Percentiles rank a stretch among this genome's conserved stretches.
These are phyloP conservation scores for Aspergillus taichungensis DNA, from an alignment of 495 filamentous ascomycete species.

Conservation along the genomic window DNA sequence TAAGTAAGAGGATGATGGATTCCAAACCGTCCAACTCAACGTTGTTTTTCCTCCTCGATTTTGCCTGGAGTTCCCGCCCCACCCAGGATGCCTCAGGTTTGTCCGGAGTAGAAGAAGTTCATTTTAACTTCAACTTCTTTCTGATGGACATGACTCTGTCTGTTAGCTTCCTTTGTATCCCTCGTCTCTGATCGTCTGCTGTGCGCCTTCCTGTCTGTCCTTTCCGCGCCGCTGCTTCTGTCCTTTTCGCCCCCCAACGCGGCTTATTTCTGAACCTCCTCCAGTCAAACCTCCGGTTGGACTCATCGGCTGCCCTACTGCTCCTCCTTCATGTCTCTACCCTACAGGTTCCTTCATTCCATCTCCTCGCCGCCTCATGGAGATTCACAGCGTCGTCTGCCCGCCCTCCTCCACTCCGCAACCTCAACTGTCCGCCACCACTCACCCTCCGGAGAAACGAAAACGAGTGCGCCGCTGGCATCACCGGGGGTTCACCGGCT, in stretches of 20 bases:
- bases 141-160: too few relatives aligned
- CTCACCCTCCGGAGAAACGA: constrained; percentile 22
- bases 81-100: background rate
- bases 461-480: constrained; percentile 36
- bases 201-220: background rate
- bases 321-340: constrained; percentile 19
- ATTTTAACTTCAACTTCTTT: background rate
- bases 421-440: constrained; percentile 4
- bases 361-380: constrained; percentile 18
- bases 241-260: background rate
- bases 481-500: constrained; percentile 33
- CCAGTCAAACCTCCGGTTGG: constrained; percentile 2
- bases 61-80: background rate
- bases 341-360: constrained; percentile 4
- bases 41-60: background rate
- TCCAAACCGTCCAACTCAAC: background rate
- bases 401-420: constrained; percentile 10
- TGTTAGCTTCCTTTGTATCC: too few relatives aligned
- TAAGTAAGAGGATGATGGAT: background rate
- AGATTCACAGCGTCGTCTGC: constrained; percentile 22
- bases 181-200: too few relatives aligned
- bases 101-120: too few relatives aligned
- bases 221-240: background rate
- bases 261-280: background rate
- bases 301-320: background rate